A percentile compares a stretch with the other conserved stretches of the same genome.
Evolutionary conservation across 495 filamentous ascomycete genomes (phyloP).

Genomic region (Neurospora sp.): DNA sequence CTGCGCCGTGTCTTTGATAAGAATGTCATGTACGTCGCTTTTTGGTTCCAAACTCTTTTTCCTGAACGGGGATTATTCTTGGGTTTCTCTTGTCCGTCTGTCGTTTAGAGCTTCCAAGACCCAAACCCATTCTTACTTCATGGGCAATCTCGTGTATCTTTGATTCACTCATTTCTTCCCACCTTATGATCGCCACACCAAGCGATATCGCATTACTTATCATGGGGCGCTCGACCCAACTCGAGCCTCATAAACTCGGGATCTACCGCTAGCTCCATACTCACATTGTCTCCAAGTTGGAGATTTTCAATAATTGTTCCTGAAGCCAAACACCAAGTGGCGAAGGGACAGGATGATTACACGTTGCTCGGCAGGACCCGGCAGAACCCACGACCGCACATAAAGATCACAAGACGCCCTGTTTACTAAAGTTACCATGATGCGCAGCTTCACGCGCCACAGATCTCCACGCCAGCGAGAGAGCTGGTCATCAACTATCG

Average conservation of each 20-base stretch:
- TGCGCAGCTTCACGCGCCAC: slow-evolving; percentile 16
- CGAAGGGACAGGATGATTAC: not conserved
- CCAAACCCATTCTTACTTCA: not conserved
- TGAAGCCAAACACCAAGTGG: not conserved
- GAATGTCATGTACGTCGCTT: not conserved
- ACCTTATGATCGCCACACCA: not conserved
- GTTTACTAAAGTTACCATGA: slow-evolving; percentile 9
- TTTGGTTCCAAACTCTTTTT: not conserved
- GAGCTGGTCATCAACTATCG: slow-evolving; percentile 5
- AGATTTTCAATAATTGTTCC: not conserved
- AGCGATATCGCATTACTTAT: not conserved
- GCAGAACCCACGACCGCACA: not conserved
- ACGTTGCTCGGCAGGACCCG: not conserved
- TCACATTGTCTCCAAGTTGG: not conserved
- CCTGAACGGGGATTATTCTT: not conserved
- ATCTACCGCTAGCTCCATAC: not conserved
- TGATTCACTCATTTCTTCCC: not conserved
- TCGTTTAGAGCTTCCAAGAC: not conserved
- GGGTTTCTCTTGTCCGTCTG: not conserved
- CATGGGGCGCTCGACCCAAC: not conserved
- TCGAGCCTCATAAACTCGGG: not conserved
- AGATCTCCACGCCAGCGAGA: slow-evolving; percentile 7
- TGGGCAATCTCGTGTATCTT: not conserved
- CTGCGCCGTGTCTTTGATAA: not conserved
- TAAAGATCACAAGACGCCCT: not conserved